These are phyloP conservation scores for Metschnikowia corniflorae DNA, from an alignment of 805 yeast species.

Conservation along the genomic window DNA sequence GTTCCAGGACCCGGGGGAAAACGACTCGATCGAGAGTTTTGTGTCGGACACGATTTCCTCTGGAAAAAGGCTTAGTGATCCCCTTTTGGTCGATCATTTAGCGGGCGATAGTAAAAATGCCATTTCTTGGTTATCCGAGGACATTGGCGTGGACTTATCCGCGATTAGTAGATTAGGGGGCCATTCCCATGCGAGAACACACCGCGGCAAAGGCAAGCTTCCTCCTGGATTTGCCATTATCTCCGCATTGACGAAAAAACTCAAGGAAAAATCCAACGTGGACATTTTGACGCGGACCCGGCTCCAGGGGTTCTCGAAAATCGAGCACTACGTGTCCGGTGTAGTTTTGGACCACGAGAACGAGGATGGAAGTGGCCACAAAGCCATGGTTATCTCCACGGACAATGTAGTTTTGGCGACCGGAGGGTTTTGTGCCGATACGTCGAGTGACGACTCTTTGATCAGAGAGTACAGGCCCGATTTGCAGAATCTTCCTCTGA, in stretches of 20 bases:
- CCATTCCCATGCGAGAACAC: slow-evolving; percentile 39
- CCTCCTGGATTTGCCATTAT: slow-evolving; percentile 63
- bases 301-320: slow-evolving; percentile 22
- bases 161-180: slow-evolving; percentile 38
- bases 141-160: slow-evolving; percentile 27
- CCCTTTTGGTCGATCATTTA: slow-evolving; percentile 24
- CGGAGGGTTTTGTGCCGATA: slow-evolving; percentile 54
- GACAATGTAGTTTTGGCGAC: slow-evolving; percentile 47
- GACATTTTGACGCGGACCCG: slow-evolving; percentile 16
- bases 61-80: slow-evolving; percentile 29
- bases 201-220: slow-evolving; percentile 38
- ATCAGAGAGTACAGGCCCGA: slow-evolving; percentile 46
- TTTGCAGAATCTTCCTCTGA: slow-evolving; percentile 45
- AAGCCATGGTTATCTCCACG: slow-evolving; percentile 4
- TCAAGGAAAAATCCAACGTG: slow-evolving; percentile 29
- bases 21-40: slow-evolving; percentile 29
- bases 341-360: slow-evolving; percentile 30
- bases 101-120: slow-evolving; percentile 28
- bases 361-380: slow-evolving; percentile 8
- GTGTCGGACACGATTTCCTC: slow-evolving; percentile 29
- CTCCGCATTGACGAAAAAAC: slow-evolving; percentile 38
- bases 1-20: slow-evolving; percentile 20
- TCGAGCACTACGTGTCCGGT: slow-evolving; percentile 35
- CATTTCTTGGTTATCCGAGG: slow-evolving; percentile 30
- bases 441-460: slow-evolving; percentile 29